Evolutionary conservation across 2,329 filamentous ascomycete genomes (phyloP).

Genomic region (Pseudocercospora crystallina): DNA sequence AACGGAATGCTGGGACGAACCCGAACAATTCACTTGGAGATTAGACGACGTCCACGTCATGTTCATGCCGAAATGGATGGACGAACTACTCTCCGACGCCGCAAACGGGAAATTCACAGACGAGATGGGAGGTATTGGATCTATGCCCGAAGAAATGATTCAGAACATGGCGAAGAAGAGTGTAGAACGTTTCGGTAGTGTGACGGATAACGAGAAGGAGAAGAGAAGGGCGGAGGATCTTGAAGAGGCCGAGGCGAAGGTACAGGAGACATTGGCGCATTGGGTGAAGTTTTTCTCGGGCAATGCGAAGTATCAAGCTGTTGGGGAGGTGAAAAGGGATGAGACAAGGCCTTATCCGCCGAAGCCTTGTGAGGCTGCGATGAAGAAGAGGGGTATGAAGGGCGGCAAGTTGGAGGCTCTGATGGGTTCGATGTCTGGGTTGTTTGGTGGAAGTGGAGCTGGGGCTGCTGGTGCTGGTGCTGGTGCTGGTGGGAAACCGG

Average conservation of each 20-base stretch:
- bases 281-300: conserved; percentile 53
- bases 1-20: conserved; percentile 33
- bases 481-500: neutral
- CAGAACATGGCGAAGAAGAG: conserved; percentile 26
- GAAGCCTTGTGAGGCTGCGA: conserved; percentile 28
- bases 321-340: conserved; percentile 26
- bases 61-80: conserved; percentile 31
- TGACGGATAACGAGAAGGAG: conserved; percentile 20
- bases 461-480: conserved; percentile 6
- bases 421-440: conserved; percentile 17
- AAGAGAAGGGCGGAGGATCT: conserved; percentile 23
- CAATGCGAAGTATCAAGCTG: conserved; percentile 28
- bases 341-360: conserved; percentile 24
- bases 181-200: conserved; percentile 29
- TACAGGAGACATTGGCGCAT: conserved; percentile 62
- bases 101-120: conserved; percentile 18
- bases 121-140: conserved; percentile 21
- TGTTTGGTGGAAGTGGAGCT: conserved; percentile 16
- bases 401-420: conserved; percentile 30
- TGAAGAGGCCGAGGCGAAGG: conserved; percentile 58
- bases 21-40: conserved; percentile 29
- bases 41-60: conserved; percentile 29
- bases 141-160: conserved; percentile 23
- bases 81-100: conserved; percentile 27
- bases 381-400: conserved; percentile 33